A percentile compares a stretch with the other conserved stretches of the same genome.
These are phyloP conservation scores for Oxytropis ochrocephala DNA, from an alignment of 306 rosid species.

Conservation along the genomic window DNA sequence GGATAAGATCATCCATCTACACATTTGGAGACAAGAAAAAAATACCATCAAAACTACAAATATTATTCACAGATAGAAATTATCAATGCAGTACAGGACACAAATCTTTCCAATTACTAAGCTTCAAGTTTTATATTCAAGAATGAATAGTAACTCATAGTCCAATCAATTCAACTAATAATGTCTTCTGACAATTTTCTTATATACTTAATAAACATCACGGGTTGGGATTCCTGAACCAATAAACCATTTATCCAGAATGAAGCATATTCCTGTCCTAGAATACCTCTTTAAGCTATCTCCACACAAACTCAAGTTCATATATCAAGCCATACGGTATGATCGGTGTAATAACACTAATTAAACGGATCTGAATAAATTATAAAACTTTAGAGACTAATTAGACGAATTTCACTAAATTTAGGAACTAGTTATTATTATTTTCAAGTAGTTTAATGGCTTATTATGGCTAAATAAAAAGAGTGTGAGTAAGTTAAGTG, in stretches of 20 bases:
- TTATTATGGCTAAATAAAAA: too few species aligned
- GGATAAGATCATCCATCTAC: slow-evolving; percentile 83
- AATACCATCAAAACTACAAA: background rate
- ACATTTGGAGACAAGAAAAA: slow-evolving; percentile 8
- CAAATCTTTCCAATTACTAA: background rate
- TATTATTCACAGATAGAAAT: background rate
- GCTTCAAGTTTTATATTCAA: background rate
- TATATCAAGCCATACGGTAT: background rate
- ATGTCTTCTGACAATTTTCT: background rate
- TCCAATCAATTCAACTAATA: background rate
- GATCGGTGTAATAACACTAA: too few species aligned
- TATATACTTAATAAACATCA: background rate
- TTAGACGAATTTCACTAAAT: too few species aligned
- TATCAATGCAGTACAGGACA: slow-evolving; percentile 2
- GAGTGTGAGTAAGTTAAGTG: too few species aligned
- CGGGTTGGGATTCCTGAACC: background rate
- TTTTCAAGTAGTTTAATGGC: too few species aligned
- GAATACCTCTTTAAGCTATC: background rate
- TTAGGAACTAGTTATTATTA: too few species aligned
- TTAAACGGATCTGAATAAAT: too few species aligned
- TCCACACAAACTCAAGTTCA: background rate
- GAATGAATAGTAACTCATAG: background rate
- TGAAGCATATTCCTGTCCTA: slow-evolving; percentile 1
- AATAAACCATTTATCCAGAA: background rate
- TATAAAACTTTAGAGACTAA: too few species aligned